Base-by-base conservation (phyloP, 768 basidiomycete species). In the Dioszegia aurantiaca region DNA sequence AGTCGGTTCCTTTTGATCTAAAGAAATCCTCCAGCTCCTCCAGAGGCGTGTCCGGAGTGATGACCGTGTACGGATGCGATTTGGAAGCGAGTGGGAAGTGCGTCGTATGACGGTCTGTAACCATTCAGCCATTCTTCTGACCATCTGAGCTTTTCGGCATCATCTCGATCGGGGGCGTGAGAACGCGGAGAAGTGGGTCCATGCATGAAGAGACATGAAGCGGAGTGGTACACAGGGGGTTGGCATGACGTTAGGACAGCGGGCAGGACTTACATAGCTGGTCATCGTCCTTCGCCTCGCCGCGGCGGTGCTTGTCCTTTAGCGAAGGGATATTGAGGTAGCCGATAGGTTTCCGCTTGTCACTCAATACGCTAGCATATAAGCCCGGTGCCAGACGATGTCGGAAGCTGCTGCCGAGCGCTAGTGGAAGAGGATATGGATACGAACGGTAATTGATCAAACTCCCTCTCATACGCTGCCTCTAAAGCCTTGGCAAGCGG, bases 381-480 rank as follows among this genome's bases (percentile, higher is more conserved):
- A 17, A 45, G 31, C 43, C 23, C 23, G 17, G 30, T 27, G 12
- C 9, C 12, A 40, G 46, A 30, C 47, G 40, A 40, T 31, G 39
- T 45, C 6, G 10, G 14, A 44, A 5, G 10, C n/a, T n/a, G n/a
- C n/a, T n/a, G n/a, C 43, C 23, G 24, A 17, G 30, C 36, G 11
- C 4, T 16, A 40, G 47, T 27, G 46, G 40, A 40, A 30, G 37
- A 43, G 6, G 11, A 12, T 41, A 4, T 19, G 30, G 11, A 33
- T 21, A 77, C 79, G 68, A 67, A 93, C 92, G 92, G 92, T 60
- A 94, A 86, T 67, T 93, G 86, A 17, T 90, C 90, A 77, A 93
- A 95, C 73, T 95, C 92, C 31, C 90, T 85, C 64, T 95, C 92
- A 67, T 92, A 94, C 0, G 91, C 92, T 24, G 87, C 82, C 65